Percentiles rank a stretch among this genome's conserved stretches.
phyloP scores from a whole-genome alignment of 2,329 filamentous ascomycete genomes.

The Metarhizium robertsii region DNA sequence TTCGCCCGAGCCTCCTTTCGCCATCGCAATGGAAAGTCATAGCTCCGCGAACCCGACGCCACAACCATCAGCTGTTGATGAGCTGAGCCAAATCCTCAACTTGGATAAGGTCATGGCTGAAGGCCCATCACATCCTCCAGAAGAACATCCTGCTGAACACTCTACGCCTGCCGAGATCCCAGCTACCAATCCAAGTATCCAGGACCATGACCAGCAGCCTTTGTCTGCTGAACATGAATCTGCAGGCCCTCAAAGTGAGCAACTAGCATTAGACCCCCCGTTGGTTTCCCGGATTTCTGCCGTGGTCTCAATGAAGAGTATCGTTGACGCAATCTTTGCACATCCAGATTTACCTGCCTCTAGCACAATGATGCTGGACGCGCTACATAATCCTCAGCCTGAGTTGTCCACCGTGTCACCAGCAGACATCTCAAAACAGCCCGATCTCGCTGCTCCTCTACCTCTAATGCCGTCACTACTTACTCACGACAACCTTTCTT shows the following conservation, averaged over 20 bases:
- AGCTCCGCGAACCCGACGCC: not conserved
- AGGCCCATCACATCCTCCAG: not conserved
- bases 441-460: slow-evolving; percentile 14
- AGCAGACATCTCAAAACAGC: slow-evolving; percentile 25
- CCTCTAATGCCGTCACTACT: slow-evolving; percentile 13
- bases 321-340: slow-evolving; percentile 13
- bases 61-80: slow-evolving; percentile 7
- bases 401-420: slow-evolving; percentile 27
- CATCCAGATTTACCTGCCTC: slow-evolving; percentile 10
- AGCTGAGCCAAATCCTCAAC: slow-evolving; percentile 9
- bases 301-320: slow-evolving; percentile 11
- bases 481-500: slow-evolving; percentile 10
- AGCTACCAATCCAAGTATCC: not conserved
- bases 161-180: not conserved
- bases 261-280: not conserved
- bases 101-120: slow-evolving; percentile 6
- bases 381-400: slow-evolving; percentile 7
- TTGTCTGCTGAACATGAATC: not conserved
- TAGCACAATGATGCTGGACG: slow-evolving; percentile 12
- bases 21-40: not conserved
- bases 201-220: not conserved
- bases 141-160: not conserved
- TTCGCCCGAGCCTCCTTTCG: not conserved
- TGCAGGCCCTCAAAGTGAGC: not conserved
- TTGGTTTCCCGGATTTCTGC: slow-evolving; percentile 12